phyloP scores from a whole-genome alignment of 257 asterid species.

The Cynanchum wilfordii region DNA sequence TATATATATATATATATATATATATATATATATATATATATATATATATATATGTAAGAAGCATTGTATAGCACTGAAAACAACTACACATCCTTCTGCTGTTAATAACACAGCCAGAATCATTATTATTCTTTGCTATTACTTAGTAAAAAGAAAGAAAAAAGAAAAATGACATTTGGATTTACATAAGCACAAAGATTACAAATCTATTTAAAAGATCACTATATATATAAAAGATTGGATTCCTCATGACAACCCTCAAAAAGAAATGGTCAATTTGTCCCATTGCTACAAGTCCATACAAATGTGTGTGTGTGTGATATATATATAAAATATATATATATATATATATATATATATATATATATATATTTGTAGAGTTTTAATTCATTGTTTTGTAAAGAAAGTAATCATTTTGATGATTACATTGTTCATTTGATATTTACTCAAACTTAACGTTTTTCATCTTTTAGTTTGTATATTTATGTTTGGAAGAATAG shows the following conservation, averaged over 20 bases:
- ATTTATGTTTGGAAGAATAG: slow-evolving; percentile 4
- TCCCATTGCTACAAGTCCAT: not conserved
- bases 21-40: no score
- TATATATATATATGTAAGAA: no score
- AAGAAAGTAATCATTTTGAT: not conserved
- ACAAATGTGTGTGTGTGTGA: no score
- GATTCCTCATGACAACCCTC: no score
- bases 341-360: no score
- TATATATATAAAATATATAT: no score
- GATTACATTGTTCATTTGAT: not conserved
- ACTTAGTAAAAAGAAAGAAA: no score
- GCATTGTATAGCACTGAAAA: not conserved
- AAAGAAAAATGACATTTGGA: not conserved
- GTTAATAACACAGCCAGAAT: no score
- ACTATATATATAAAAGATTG: no score
- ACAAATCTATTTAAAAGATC: not conserved
- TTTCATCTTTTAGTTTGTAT: not conserved
- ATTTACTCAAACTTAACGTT: not conserved
- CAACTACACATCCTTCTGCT: not conserved
- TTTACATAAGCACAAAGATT: not conserved
- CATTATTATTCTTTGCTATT: no score
- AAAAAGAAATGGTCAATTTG: not conserved
- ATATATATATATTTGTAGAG: not conserved
- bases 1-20: no score
- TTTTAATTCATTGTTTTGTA: not conserved